phyloP scores from a whole-genome alignment of 768 basidiomycete genomes.

The Boletus sensibilis region DNA sequence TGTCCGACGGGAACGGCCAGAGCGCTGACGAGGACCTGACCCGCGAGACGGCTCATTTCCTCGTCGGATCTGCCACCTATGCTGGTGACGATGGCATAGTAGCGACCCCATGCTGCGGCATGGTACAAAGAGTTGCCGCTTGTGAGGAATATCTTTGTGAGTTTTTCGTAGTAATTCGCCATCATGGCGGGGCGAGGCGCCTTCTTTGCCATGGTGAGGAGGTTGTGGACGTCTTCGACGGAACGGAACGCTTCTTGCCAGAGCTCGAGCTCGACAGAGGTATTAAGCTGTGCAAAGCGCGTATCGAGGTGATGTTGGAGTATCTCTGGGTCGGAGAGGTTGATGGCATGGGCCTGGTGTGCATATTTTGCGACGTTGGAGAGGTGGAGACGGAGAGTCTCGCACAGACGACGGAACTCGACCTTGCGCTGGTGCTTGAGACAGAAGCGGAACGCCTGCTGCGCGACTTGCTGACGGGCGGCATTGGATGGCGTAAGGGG shows the following conservation, averaged over 20 bases:
- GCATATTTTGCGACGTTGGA: constrained; percentile 94
- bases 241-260: constrained; percentile 99
- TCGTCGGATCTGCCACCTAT: constrained; percentile 76
- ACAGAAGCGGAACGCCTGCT: constrained; percentile 97
- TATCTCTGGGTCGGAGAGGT: constrained; percentile 91
- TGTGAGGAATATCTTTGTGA: constrained; percentile 95
- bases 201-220: constrained; percentile 91
- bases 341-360: constrained; percentile 91
- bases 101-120: constrained; percentile 92
- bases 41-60: constrained; percentile 77
- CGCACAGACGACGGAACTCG: constrained; percentile 95
- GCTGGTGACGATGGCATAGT: constrained; percentile 68
- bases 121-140: constrained; percentile 94
- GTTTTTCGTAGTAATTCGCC: constrained; percentile 98
- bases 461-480: constrained; percentile 75
- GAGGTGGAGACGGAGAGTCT: constrained; percentile 93
- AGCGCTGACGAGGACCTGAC: constrained; percentile 88
- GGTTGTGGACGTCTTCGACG: constrained; percentile 96
- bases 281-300: constrained; percentile 93
- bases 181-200: constrained; percentile 93
- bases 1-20: constrained; percentile 87
- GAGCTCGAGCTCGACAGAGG: constrained; percentile 94
- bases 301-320: constrained; percentile 96
- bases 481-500: neutral
- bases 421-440: constrained; percentile 90